Percentiles rank a stretch among this genome's conserved stretches.
phyloP scores from a whole-genome alignment of 805 yeast genomes.

The Torulaspora franciscae region DNA sequence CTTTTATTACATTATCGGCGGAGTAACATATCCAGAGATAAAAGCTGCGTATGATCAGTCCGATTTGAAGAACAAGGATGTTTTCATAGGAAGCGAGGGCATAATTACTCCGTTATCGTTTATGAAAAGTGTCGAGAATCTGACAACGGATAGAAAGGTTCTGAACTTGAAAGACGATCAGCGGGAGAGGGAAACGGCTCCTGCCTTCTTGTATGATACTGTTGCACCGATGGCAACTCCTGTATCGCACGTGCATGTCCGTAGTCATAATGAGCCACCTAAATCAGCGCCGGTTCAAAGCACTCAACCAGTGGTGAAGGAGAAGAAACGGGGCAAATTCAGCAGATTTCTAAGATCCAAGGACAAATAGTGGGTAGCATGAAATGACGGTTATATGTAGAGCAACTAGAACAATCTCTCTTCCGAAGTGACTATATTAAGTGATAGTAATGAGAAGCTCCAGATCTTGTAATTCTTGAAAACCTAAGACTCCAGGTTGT shows the following conservation, averaged over 20 bases:
- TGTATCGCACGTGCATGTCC: slow-evolving; percentile 25
- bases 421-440: not conserved
- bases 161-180: slow-evolving; percentile 42
- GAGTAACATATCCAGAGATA: slow-evolving; percentile 77
- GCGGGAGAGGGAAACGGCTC: slow-evolving; percentile 37
- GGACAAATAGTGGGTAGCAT: slow-evolving; percentile 10
- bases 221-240: slow-evolving; percentile 23
- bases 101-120: slow-evolving; percentile 50
- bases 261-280: slow-evolving; percentile 16
- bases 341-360: slow-evolving; percentile 42
- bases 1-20: slow-evolving; percentile 83
- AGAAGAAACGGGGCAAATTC: slow-evolving; percentile 45
- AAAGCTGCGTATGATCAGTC: slow-evolving; percentile 71
- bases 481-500: slow-evolving; percentile 18
- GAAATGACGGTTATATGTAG: slow-evolving; percentile 2
- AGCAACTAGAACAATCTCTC: not conserved
- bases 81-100: slow-evolving; percentile 77
- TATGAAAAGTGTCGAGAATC: slow-evolving; percentile 37
- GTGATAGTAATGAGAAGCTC: not conserved
- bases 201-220: slow-evolving; percentile 40
- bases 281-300: slow-evolving; percentile 12
- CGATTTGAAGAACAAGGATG: slow-evolving; percentile 56
- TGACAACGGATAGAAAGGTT: slow-evolving; percentile 38
- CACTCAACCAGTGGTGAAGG: slow-evolving; percentile 30
- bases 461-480: not conserved